Conservation (phyloP, 140 eudicot genomes). For the Senecio squalidus region DNA sequence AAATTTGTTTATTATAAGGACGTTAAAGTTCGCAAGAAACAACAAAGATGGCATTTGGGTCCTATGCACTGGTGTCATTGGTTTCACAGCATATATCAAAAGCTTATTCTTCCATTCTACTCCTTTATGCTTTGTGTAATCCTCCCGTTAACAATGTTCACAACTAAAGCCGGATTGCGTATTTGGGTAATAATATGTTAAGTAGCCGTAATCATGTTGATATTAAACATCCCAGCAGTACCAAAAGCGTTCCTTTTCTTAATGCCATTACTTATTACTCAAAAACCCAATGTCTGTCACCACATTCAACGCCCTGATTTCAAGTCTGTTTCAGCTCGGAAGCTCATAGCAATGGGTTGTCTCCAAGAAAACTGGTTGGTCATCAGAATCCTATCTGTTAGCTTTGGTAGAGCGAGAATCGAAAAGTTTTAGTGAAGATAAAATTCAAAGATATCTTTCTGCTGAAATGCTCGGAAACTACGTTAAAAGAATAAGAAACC, state of each 20-base stretch:
- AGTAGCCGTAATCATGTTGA: slow-evolving; percentile 71
- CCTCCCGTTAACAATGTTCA: slow-evolving; percentile 88
- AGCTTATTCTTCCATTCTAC: slow-evolving; percentile 86
- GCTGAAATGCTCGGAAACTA: slow-evolving; percentile 81
- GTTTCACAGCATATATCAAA: slow-evolving; percentile 61
- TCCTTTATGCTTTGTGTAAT: slow-evolving; percentile 84
- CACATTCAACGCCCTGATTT: slow-evolving; percentile 88
- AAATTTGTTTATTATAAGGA: slow-evolving; percentile 72
- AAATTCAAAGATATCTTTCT: slow-evolving; percentile 65
- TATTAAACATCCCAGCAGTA: slow-evolving; percentile 74
- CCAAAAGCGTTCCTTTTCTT: slow-evolving; percentile 91
- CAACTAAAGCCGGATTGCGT: slow-evolving; percentile 81
- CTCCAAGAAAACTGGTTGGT: slow-evolving; percentile 79
- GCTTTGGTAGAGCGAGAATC: slow-evolving; percentile 79
- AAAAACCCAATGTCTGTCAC: slow-evolving; percentile 98
- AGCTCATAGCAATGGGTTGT: slow-evolving; percentile 95
- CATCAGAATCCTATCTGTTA: slow-evolving; percentile 74
- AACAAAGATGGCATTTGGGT: slow-evolving; percentile 97
- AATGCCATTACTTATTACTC: slow-evolving; percentile 78
- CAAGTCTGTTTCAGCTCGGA: slow-evolving; percentile 92
- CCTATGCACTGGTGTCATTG: no score
- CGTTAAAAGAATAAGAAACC: slow-evolving; percentile 49
- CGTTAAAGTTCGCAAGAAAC: slow-evolving; percentile 78
- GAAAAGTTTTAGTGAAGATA: slow-evolving; percentile 48
- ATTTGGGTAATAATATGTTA: slow-evolving; percentile 92